A percentile compares a stretch with the other conserved stretches of the same genome.
Evolutionary conservation across 495 filamentous ascomycete genomes (phyloP).

Genomic region (Penicillium lagena): DNA sequence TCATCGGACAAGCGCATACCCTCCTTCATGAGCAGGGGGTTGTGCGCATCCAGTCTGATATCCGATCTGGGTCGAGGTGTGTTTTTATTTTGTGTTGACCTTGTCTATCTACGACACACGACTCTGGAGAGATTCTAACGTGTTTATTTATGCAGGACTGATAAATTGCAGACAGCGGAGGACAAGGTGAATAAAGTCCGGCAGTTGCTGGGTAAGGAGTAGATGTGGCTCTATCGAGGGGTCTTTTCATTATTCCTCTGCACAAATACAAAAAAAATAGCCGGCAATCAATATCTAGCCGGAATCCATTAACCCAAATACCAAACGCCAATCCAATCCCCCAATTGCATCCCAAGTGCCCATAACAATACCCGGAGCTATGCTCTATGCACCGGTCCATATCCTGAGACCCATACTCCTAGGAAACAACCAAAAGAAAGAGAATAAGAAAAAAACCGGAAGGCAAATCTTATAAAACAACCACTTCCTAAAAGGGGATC

Average conservation of each 20-base stretch:
- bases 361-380: too few relatives aligned
- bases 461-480: neutral
- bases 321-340: too few relatives aligned
- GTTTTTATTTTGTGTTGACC: slow-evolving; percentile 10
- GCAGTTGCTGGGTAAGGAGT: slow-evolving; percentile 44
- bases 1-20: slow-evolving; percentile 87
- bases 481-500: slow-evolving; percentile 21
- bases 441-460: neutral
- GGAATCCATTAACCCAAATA: too few relatives aligned
- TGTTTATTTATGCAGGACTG: slow-evolving; percentile 39
- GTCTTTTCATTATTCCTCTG: too few relatives aligned
- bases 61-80: slow-evolving; percentile 78
- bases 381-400: too few relatives aligned
- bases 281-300: too few relatives aligned
- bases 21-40: slow-evolving; percentile 77
- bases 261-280: too few relatives aligned
- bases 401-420: neutral
- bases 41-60: slow-evolving; percentile 80
- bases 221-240: neutral
- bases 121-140: neutral
- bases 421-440: slow-evolving; percentile 1
- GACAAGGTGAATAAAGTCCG: slow-evolving; percentile 65
- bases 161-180: slow-evolving; percentile 59
- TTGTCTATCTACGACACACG: neutral
- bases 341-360: too few relatives aligned